Conservation (phyloP, 495 filamentous ascomycete genomes). For the Lepraria neglecta region DNA sequence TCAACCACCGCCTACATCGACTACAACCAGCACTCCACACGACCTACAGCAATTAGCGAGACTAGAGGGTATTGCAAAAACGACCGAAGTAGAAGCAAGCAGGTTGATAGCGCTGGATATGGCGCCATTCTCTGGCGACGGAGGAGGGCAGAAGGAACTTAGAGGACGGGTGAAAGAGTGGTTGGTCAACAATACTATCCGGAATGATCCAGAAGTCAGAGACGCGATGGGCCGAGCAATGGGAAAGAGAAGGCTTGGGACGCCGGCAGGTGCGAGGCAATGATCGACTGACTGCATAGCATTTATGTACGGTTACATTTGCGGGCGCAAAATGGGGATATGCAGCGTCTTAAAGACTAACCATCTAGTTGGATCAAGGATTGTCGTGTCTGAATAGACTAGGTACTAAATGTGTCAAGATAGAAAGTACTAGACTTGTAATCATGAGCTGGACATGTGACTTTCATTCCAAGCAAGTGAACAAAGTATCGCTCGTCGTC, state of each 20-base stretch:
- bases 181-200: conserved; percentile 67
- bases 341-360: not conserved
- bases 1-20: conserved; percentile 17
- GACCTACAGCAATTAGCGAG: conserved; percentile 39
- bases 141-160: conserved; percentile 50
- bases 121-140: conserved; percentile 73
- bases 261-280: conserved; percentile 33
- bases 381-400: not conserved
- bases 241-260: conserved; percentile 51
- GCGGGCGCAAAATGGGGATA: not conserved
- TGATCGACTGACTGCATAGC: not conserved
- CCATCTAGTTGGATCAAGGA: not conserved
- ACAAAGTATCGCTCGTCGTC: too few species aligned
- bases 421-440: too few species aligned
- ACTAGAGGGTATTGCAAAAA: conserved; percentile 42
- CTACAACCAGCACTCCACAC: conserved; percentile 34
- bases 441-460: too few species aligned
- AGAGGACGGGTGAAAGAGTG: conserved; percentile 67
- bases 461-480: too few species aligned
- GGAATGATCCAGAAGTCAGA: conserved; percentile 66
- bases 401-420: not conserved
- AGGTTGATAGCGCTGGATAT: conserved; percentile 70
- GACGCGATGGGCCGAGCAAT: conserved; percentile 61
- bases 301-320: not conserved
- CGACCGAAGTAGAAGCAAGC: conserved; percentile 59